phyloP scores from a whole-genome alignment of 768 basidiomycete genomes.

The Trametes cubensis region DNA sequence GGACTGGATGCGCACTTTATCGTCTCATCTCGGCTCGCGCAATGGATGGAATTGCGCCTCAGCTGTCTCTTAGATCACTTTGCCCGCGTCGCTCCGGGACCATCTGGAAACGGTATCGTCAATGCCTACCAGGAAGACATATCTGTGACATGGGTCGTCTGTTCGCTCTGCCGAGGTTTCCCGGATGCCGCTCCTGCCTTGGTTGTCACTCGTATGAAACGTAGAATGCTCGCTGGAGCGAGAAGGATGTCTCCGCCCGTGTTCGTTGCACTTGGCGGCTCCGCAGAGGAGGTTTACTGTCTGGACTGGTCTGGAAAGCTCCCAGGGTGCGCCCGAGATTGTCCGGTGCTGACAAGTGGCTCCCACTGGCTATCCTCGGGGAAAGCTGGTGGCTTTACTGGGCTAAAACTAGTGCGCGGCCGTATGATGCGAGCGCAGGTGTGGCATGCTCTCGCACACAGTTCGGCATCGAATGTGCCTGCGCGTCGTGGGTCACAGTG shows the following conservation, averaged over 20 bases:
- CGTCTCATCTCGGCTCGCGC: conserved; percentile 11
- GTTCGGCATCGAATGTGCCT: conserved; percentile 5
- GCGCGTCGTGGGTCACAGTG: not conserved
- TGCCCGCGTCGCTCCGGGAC: not conserved
- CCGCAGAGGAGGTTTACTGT: conserved; percentile 4
- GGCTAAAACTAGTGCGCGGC: not conserved
- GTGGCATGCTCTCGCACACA: conserved; percentile 5
- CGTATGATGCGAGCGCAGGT: not conserved
- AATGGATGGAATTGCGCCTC: not conserved
- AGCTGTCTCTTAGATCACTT: not conserved
- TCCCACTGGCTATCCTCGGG: conserved; percentile 7
- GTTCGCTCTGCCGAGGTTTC: not conserved
- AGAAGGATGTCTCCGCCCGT: conserved; percentile 5
- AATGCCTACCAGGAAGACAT: not conserved
- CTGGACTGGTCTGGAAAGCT: conserved; percentile 22
- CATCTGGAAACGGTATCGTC: not conserved
- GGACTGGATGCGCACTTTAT: not conserved
- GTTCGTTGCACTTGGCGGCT: not conserved
- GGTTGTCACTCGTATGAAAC: not conserved
- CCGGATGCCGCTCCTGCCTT: conserved; percentile 2
- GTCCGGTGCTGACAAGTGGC: conserved; percentile 11
- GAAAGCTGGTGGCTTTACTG: conserved; percentile 4
- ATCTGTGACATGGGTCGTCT: no score
- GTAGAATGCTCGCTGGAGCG: conserved; percentile 1
- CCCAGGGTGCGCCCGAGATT: conserved; percentile 15